Percentiles rank a stretch among this genome's conserved stretches.
These are phyloP conservation scores for Cladosporium cucumerinum DNA, from an alignment of 2,329 filamentous ascomycete species.

Conservation along the genomic window DNA sequence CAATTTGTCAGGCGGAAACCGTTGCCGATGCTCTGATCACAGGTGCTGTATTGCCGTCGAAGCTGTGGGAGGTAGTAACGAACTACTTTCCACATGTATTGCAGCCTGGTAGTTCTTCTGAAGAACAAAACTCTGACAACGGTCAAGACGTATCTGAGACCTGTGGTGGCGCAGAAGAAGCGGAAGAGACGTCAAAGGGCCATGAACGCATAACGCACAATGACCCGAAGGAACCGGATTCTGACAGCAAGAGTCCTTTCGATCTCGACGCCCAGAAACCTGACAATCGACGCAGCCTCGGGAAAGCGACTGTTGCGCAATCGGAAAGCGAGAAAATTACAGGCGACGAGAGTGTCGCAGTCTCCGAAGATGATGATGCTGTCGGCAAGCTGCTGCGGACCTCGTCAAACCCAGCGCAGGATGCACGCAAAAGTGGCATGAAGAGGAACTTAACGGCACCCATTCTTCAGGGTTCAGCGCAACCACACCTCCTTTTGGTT, in stretches of 20 bases:
- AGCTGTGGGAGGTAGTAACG: neutral
- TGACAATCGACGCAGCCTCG: neutral
- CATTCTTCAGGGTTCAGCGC: neutral
- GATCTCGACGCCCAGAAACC: neutral
- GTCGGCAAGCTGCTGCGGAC: neutral
- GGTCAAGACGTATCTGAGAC: neutral
- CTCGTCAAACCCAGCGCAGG: neutral
- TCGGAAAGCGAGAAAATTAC: neutral
- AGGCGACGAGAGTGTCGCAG: neutral
- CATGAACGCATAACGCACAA: neutral
- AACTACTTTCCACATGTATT: neutral
- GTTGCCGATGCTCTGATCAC: conserved; percentile 1
- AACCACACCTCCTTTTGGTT: neutral
- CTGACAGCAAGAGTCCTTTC: neutral
- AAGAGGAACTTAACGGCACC: neutral
- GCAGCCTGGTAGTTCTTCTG: neutral
- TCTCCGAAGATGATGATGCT: neutral
- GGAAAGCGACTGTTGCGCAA: neutral
- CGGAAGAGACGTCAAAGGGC: neutral
- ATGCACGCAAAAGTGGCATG: neutral
- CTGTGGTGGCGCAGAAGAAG: neutral
- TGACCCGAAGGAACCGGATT: neutral
- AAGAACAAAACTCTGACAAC: neutral
- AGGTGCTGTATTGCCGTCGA: neutral
- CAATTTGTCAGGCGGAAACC: neutral